These are phyloP conservation scores for Echites panduratus DNA, from an alignment of 257 asterid species.

Conservation along the genomic window DNA sequence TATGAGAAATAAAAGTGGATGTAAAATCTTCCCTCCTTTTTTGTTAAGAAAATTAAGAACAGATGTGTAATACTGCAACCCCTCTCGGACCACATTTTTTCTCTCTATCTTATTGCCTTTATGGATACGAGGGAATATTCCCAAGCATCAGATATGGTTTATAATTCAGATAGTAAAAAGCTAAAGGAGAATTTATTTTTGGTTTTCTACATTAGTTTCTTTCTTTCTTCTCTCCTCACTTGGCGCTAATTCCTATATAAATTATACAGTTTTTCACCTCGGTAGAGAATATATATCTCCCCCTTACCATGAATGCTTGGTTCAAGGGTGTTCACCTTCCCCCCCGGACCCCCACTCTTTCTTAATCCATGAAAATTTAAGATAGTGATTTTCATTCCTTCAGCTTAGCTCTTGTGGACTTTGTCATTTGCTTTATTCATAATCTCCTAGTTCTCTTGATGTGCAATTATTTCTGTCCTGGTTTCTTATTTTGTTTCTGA, in stretches of 20 bases:
- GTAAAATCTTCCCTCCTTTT: background rate
- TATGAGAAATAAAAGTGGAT: background rate
- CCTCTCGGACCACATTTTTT: background rate
- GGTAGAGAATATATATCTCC: background rate
- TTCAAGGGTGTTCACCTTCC: background rate
- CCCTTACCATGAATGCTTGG: background rate
- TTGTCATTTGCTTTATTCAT: background rate
- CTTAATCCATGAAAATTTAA: too few relatives aligned
- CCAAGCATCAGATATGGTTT: background rate
- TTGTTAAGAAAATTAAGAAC: background rate
- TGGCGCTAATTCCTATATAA: background rate
- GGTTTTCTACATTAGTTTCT: too few relatives aligned
- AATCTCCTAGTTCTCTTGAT: background rate
- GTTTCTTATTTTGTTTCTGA: background rate
- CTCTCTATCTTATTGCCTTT: background rate
- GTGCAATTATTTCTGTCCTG: background rate
- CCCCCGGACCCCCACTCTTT: background rate
- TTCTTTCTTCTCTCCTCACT: too few relatives aligned
- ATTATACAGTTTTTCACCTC: background rate
- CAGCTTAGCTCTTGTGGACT: background rate
- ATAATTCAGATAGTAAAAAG: background rate
- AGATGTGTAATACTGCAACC: background rate
- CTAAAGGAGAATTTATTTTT: background rate
- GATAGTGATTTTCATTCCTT: background rate
- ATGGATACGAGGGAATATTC: background rate